A percentile compares a stretch with the other conserved stretches of the same genome.
Evolutionary conservation across 2,329 filamentous ascomycete species (phyloP).

Genomic region (Aspergillus sp.): DNA sequence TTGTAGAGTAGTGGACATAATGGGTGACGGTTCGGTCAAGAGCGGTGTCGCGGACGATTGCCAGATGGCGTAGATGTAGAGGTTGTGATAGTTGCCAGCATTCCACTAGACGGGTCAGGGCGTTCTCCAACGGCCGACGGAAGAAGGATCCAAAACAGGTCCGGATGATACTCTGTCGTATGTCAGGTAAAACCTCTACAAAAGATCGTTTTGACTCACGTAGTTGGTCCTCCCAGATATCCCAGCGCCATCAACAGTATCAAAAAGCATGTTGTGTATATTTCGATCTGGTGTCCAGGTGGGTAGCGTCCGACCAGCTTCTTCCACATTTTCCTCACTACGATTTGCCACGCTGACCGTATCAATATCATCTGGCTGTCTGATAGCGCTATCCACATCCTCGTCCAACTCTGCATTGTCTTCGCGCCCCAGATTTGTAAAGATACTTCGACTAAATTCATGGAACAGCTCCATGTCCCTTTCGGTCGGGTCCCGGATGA

Average conservation of each 20-base stretch:
- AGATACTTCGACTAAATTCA: constrained; percentile 26
- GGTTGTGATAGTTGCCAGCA: constrained; percentile 57
- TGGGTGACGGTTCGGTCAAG: constrained; percentile 44
- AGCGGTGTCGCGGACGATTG: constrained; percentile 51
- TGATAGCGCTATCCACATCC: constrained; percentile 25
- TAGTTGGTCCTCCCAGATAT: constrained; percentile 46
- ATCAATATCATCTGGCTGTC: constrained; percentile 6
- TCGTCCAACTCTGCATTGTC: constrained; percentile 37
- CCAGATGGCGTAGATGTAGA: constrained; percentile 51
- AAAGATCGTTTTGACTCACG: constrained; percentile 19
- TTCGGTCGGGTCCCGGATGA: constrained; percentile 37
- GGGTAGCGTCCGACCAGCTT: constrained; percentile 38
- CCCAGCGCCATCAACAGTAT: constrained; percentile 45
- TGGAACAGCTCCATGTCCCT: constrained; percentile 37
- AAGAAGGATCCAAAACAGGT: constrained; percentile 48
- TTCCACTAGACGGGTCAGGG: constrained; percentile 49
- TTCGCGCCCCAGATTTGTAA: constrained; percentile 21
- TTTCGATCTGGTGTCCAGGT: constrained; percentile 52
- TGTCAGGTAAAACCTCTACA: constrained; percentile 3
- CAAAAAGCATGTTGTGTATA: constrained; percentile 49
- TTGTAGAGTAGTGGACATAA: constrained; percentile 52
- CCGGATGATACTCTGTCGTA: constrained; percentile 34
- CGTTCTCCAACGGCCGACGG: constrained; percentile 50
- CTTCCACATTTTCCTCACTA: constrained; percentile 18
- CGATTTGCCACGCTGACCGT: constrained; percentile 14